Evolutionary conservation across 345 rosid genomes (phyloP), one percentile per base, ranked within the genome.

Genomic region (Populus nigra): DNA sequence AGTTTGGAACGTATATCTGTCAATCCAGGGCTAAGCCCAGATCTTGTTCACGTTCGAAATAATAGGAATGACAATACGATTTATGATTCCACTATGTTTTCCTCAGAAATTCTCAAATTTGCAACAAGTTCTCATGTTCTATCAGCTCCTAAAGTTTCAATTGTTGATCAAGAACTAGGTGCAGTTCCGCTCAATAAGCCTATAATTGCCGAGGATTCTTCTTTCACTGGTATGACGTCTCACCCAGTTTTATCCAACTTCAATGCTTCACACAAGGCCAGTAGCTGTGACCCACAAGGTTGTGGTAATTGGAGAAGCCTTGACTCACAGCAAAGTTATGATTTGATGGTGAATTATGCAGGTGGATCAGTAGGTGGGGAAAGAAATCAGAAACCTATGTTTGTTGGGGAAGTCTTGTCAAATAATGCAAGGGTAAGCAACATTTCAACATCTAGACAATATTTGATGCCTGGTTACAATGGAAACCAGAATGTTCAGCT

Each of bases 331-430:
- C 78, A 77, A 15, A 76, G 49, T 25, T 73, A 72, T 79, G 89
- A 86, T 67, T 87, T 86, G 93, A 73, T 72, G 85, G 82, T 74
- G 74, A 83, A 80, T 83, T 82, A 76, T 77, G 80, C 83, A 23
- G 82, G 82, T 85, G 89, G 87, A 41, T 81, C 72, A 33, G 74
- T 59, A 29, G 81, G 75, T 65, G 81, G 85, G 71, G 85, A 69
- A 70, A 65, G 50, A 69, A 84, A 82, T 77, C 87, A 84, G 29
- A 86, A 81, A 72, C 59, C 78, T 62, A 31, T 81, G 80, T 77
- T 77, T 75, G 78, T 71, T 23, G 83, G 83, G 39, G 83, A 83
- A 45, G 87, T 83, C 83, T 23, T 84, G 80, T 84, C 89, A 73
- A 87, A 80, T 82, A 82, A 83, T 82, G 77, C 74, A 62, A 81